Percentiles rank a stretch among this genome's conserved stretches.
These are phyloP conservation scores for Leccinum fibrillosum DNA, from an alignment of 768 basidiomycete genomes.

Conservation along the genomic window DNA sequence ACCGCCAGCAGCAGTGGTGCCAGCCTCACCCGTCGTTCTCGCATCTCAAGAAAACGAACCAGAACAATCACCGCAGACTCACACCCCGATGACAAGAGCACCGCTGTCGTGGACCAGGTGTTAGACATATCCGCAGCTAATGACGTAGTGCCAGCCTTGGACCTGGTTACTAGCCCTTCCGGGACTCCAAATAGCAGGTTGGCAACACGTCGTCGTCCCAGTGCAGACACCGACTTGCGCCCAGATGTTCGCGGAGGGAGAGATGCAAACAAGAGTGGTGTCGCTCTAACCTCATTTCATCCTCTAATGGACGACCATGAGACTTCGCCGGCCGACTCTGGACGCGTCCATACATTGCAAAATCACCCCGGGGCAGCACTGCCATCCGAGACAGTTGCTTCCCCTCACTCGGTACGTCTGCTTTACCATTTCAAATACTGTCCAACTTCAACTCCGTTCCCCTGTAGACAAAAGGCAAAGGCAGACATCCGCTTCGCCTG, in stretches of 20 bases:
- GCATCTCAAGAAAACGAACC: constrained; percentile 51
- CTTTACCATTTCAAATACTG: constrained; percentile 8
- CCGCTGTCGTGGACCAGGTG: constrained; percentile 18
- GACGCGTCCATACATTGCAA: constrained; percentile 1
- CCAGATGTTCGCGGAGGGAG: constrained; percentile 8
- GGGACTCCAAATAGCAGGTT: constrained; percentile 7
- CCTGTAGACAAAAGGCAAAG: constrained; percentile 32
- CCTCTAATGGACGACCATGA: constrained; percentile 18
- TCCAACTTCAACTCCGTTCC: constrained; percentile 15
- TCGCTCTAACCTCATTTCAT: constrained; percentile 24
- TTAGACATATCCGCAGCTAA: constrained; percentile 30
- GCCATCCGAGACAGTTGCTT: constrained; percentile 11
- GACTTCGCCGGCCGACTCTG: neutral
- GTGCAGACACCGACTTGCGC: constrained; percentile 7
- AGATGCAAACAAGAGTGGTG: constrained; percentile 24
- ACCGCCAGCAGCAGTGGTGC: constrained; percentile 47
- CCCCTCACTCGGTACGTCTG: constrained; percentile 21
- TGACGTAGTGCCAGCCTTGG: constrained; percentile 6
- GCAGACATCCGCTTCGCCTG: constrained; percentile 34
- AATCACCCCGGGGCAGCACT: constrained; percentile 12
- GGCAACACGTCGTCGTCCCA: constrained; percentile 15
- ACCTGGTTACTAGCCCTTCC: constrained; percentile 7
- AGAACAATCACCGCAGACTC: constrained; percentile 43
- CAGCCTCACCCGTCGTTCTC: constrained; percentile 49
- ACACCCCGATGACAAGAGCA: constrained; percentile 17